Percentiles rank a stretch among this genome's conserved stretches.
These are phyloP conservation scores for Triticum timopheevii DNA, from an alignment of 176 grass and related monocot species.

Conservation along the genomic window DNA sequence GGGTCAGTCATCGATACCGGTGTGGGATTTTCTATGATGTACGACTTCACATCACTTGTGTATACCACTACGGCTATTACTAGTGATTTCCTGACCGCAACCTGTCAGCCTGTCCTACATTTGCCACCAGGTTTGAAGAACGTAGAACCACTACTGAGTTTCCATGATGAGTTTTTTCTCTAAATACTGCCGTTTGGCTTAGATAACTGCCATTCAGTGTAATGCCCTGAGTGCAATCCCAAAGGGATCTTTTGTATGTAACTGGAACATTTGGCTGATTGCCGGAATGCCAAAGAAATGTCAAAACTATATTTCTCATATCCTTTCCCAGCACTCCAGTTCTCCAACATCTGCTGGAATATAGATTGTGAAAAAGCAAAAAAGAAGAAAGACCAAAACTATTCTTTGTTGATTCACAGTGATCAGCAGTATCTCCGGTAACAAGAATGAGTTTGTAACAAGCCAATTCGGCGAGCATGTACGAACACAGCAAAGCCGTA, in stretches of 20 bases:
- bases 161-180: not conserved
- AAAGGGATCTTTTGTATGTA: constrained; percentile 16
- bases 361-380: not conserved
- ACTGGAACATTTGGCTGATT: constrained; percentile 17
- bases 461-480: not conserved
- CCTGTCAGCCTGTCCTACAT: too few relatives aligned
- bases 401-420: not conserved
- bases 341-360: not conserved
- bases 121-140: not conserved
- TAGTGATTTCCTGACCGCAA: too few relatives aligned
- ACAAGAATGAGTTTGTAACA: not conserved
- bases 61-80: too few relatives aligned
- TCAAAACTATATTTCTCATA: not conserved
- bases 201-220: not conserved
- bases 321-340: not conserved
- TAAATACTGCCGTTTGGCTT: not conserved
- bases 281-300: not conserved
- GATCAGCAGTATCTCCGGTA: not conserved
- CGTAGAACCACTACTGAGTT: too few relatives aligned
- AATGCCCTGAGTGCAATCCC: not conserved
- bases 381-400: not conserved
- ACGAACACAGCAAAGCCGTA: not conserved
- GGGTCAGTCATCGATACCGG: constrained; percentile 67
- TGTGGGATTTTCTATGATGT: constrained; percentile 89
- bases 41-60: too few relatives aligned